These are phyloP conservation scores for Uronychia setigera DNA, from an alignment of 73 alveolate genomes.

Conservation along the genomic window DNA sequence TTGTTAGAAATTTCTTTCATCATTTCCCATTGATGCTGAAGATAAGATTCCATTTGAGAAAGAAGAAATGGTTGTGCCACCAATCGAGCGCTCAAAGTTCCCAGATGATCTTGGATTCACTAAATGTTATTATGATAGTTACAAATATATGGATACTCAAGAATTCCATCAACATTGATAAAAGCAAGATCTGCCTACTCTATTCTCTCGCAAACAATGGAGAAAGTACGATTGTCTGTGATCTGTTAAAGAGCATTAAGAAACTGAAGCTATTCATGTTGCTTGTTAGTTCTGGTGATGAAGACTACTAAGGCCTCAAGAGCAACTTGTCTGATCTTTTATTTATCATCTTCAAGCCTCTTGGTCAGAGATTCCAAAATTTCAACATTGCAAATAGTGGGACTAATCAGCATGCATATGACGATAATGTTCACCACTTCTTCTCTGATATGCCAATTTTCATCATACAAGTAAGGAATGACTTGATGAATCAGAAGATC, in stretches of 20 bases:
- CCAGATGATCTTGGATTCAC: neutral
- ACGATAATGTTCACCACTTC: slow-evolving; percentile 32
- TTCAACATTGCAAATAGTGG: neutral
- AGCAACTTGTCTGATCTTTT: neutral
- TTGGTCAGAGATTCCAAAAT: neutral
- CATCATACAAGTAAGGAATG: slow-evolving; percentile 31
- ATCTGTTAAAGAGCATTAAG: neutral
- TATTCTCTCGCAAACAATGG: neutral
- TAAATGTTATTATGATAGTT: neutral
- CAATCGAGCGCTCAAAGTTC: neutral
- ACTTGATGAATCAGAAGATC: slow-evolving; percentile 4
- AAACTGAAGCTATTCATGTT: neutral
- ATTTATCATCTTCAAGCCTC: neutral
- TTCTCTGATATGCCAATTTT: slow-evolving; percentile 72
- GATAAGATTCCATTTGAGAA: neutral
- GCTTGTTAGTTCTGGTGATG: neutral
- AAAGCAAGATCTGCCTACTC: neutral
- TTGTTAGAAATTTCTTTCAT: too few species aligned
- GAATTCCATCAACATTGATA: slow-evolving; percentile 27
- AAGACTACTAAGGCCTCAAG: neutral
- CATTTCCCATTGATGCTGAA: too few species aligned
- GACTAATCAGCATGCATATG: neutral
- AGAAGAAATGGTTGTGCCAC: neutral
- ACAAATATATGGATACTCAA: slow-evolving; percentile 20
- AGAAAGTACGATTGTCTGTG: neutral